Percentiles rank a stretch among this genome's conserved stretches.
Conservation (phyloP, 2,329 filamentous ascomycete genomes). For the Neofusicoccum laricinum region DNA sequence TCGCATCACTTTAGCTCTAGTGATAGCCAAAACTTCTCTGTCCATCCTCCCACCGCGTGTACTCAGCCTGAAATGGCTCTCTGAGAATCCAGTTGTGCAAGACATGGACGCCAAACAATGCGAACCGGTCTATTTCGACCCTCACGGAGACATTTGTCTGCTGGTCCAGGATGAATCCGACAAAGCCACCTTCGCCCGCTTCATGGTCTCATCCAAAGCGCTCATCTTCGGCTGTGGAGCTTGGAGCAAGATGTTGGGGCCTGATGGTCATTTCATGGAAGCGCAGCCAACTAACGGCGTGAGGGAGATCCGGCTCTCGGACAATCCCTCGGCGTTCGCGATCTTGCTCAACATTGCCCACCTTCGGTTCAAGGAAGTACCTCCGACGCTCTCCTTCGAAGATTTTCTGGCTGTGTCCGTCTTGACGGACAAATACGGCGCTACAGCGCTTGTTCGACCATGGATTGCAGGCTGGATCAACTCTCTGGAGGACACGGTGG, state of each 20-base stretch:
- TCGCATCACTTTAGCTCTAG: too few species aligned
- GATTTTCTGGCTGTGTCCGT: background rate
- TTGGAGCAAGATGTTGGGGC: slow-evolving; percentile 23
- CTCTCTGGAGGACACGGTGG: background rate
- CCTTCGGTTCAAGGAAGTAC: background rate
- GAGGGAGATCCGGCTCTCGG: background rate
- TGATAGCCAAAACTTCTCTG: too few species aligned
- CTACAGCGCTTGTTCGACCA: background rate
- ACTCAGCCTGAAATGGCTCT: too few species aligned
- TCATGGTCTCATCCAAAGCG: slow-evolving; percentile 17
- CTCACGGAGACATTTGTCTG: background rate
- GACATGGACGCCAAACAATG: background rate
- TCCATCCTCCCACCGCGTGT: too few species aligned
- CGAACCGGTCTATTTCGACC: background rate
- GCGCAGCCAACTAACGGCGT: background rate
- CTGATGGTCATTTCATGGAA: slow-evolving; percentile 9
- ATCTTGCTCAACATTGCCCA: background rate
- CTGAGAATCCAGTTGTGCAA: too few species aligned
- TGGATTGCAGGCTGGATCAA: background rate
- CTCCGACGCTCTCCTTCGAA: background rate
- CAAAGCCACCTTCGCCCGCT: background rate
- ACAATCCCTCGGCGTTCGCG: background rate
- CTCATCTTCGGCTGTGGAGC: slow-evolving; percentile 22
- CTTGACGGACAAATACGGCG: background rate
- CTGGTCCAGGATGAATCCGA: background rate